Evolutionary conservation across 345 rosid genomes (phyloP), one percentile per base, ranked within the genome.

Genomic region (Combretum micranthum): DNA sequence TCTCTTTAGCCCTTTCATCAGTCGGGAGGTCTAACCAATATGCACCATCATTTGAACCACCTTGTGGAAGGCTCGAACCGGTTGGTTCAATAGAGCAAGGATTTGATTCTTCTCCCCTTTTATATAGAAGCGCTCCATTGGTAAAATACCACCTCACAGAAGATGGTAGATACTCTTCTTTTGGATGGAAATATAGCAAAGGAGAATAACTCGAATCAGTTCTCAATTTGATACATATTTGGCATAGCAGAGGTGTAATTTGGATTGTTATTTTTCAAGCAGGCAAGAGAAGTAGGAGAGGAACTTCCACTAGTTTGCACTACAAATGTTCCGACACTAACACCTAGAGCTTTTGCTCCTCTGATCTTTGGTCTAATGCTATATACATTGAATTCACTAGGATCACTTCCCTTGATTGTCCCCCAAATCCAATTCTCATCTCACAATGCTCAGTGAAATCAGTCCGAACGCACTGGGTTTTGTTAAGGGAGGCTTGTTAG

Each of bases 21-120:
- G 32, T 39, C 0, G 96, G 96, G 20, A 88, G 87, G 75, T 88
- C 95, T 51, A 92, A 19, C 96, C 96, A 88, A 60, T 80, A 88
- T 16, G 60, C 72, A 11, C 81, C 96, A 15, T 92, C 93, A 11
- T 84, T 72, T 1, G 86, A 70, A 25, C 86, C 98, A 2, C 85
- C 93, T 56, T 75, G 96, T n/a, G 96, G 98, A 51, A 92, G 96
- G 75, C 86, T 92, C 2, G 77, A 58, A 2, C 98, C 95, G 0
- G 58, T 69, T n/a, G 80, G 50, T 19, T 86, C 73, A 0, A 92
- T 65, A 0, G 62, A 54, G 20, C 53, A 56, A 0, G 98, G 94
- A 1, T 72, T 72, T 13, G 93, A 74, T 55, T 84, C 95, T n/a
- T 86, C 76, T 0, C 84, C 95, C 47, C 53, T 73, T 52, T 72